Base-by-base conservation (phyloP, 2,329 filamentous ascomycete species). In the Neofusicoccum laricinum region DNA sequence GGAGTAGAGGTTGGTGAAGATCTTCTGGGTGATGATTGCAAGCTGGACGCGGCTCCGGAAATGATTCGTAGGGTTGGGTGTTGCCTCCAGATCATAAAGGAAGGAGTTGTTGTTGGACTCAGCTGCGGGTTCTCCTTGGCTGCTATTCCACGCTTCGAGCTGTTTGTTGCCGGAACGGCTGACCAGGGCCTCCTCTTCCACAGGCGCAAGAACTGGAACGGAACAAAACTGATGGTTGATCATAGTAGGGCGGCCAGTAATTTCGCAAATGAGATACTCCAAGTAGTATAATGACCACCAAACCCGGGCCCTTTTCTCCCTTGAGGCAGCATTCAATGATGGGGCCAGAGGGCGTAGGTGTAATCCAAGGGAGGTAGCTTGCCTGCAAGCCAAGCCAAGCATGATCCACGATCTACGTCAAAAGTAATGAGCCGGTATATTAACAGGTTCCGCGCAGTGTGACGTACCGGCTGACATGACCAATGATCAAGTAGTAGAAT, bases 211-310 rank as follows among this genome's bases (percentile, higher is more conserved):
- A 40, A 74, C 64, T 11, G 71, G 71, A 6, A 73, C 69, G 19
- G 73, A 75, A 59, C 71, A 74, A 40, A 71, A 66, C 14, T 65
- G 63, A 45, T 74, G 70, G 10, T 69, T 64, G 21, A 72, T 71
- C 7, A 72, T 68, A 51, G 71, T 74, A 38, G 77, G 73, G 10
- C 76, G 71, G 14, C 78, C 78, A 15, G 73, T 77, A 41, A 78
- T 71, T 7, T 71, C 65, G 15, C 71, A 71, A 4, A 79, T 65
- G 3, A 74, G 67, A 12, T 70, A 69, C 65, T 79, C 78, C 15
- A 77, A 63, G 3, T 71, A 71, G 63, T 73, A 77, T 34, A 78
- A 62, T 17, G 71, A 73, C 74, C 77, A 78, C 77, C 78, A 79
- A 21, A 76, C 70, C 36, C 74, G 72, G 30, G 70, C 68, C 32